A percentile compares a stretch with the other conserved stretches of the same genome.
Conservation (phyloP, 768 basidiomycete genomes). For the Porphyrellus cyaneotinctus region DNA sequence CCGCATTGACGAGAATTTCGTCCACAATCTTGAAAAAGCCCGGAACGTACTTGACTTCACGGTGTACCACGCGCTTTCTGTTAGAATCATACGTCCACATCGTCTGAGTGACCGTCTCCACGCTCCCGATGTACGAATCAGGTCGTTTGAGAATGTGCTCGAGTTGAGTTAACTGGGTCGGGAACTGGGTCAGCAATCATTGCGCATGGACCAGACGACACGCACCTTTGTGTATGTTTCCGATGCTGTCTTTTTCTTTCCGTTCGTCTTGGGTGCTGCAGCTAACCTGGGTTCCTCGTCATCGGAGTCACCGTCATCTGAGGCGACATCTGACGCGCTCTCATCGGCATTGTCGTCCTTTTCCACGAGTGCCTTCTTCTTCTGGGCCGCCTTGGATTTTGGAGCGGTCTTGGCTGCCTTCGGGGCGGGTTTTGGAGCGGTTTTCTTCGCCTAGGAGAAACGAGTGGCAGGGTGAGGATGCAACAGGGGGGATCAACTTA, state of each 20-base stretch:
- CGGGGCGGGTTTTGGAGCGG: constrained; percentile 41
- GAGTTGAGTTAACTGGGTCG: constrained; percentile 77
- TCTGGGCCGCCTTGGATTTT: constrained; percentile 52
- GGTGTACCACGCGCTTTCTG: constrained; percentile 75
- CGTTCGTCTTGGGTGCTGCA: constrained; percentile 28
- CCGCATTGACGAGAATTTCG: constrained; percentile 98
- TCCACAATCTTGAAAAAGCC: constrained; percentile 99
- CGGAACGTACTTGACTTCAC: constrained; percentile 88
- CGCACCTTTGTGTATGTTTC: constrained; percentile 88
- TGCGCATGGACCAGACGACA: background rate
- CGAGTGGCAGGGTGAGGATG: constrained; percentile 17
- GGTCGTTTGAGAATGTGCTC: constrained; percentile 93
- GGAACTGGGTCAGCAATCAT: background rate
- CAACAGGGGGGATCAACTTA: constrained; percentile 6
- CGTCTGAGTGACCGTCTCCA: constrained; percentile 77
- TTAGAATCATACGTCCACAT: constrained; percentile 95
- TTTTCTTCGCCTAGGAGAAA: constrained; percentile 29
- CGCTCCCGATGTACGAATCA: constrained; percentile 95
- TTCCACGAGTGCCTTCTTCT: constrained; percentile 68
- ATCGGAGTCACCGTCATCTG: constrained; percentile 35
- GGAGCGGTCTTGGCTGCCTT: constrained; percentile 38
- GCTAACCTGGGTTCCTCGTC: constrained; percentile 34
- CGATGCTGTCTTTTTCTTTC: constrained; percentile 83
- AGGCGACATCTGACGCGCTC: constrained; percentile 41
- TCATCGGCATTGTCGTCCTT: constrained; percentile 61